Base-by-base conservation (phyloP, 2,329 filamentous ascomycete species). In the Fusarium oligoseptatum region DNA sequence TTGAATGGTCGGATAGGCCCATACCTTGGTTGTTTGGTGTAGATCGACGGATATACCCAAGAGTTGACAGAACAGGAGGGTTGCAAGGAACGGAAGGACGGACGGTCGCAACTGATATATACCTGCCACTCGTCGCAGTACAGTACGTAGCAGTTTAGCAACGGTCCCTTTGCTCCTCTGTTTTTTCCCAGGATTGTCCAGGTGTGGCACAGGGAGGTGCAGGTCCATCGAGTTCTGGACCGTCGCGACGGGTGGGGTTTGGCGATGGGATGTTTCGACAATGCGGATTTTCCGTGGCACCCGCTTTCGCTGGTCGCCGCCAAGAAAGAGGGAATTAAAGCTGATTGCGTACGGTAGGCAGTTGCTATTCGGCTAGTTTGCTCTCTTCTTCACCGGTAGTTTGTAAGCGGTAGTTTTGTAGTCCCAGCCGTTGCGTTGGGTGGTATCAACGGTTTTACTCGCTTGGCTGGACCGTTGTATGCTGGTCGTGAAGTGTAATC, bases 211-310 rank as follows among this genome's bases (percentile, higher is more conserved):
- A 75, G 68, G 66, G 69, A 78, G 67, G 69, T 78, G 77, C 77
- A 79, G 77, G 77, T 79, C 77, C 66, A 79, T 79, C 64, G 71
- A 78, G 77, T 78, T 79, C 77, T 78, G 76, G 77, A 79, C 77
- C 77, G 71, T 78, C 68, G 64, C 66, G 64, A 62, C 66, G 73
- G 68, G 76, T 77, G 75, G 75, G 76, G 76, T 71, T 71, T 68
- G 70, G 64, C 22, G 64, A 62, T 68, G 67, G 66, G 45, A 50
- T 50, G 45, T 70, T 69, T 71, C 67, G 64, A 50, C 55, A 64
- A 64, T 68, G 68, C 48, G 37, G 68, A 70, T 70, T 70, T 70
- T 50, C 65, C 65, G 57, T 68, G 48, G 64, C 43, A 64, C 68
- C 29, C 52, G 52, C 17, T 34, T 34, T 14, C 17, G 50, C 29